A percentile compares a stretch with the other conserved stretches of the same genome.
Evolutionary conservation across 805 yeast genomes (phyloP).

Genomic region (Teunomyces kruisii): DNA sequence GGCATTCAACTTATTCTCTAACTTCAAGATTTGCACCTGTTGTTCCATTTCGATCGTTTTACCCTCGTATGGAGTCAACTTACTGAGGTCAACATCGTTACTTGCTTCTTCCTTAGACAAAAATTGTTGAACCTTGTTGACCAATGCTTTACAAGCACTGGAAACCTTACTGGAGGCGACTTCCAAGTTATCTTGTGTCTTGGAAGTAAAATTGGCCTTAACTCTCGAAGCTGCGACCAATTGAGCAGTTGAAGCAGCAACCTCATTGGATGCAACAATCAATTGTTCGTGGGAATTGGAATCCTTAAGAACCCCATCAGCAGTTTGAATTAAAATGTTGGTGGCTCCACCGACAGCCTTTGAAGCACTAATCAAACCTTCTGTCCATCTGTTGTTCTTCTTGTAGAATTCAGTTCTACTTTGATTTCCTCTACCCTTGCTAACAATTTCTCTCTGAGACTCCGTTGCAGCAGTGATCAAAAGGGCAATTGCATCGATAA

Average conservation of each 20-base stretch:
- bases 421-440: constrained; percentile 63
- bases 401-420: constrained; percentile 75
- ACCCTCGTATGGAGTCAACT: constrained; percentile 72
- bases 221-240: constrained; percentile 89
- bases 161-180: constrained; percentile 66
- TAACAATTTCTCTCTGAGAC: constrained; percentile 78
- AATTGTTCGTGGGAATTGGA: constrained; percentile 75
- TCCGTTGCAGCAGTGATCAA: constrained; percentile 75
- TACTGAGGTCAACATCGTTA: constrained; percentile 60
- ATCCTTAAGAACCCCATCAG: constrained; percentile 73
- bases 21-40: constrained; percentile 82
- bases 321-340: constrained; percentile 75
- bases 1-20: constrained; percentile 67
- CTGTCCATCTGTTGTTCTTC: constrained; percentile 90
- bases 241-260: constrained; percentile 90
- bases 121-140: constrained; percentile 64
- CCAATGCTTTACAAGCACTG: constrained; percentile 72
- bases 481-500: constrained; percentile 72
- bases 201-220: constrained; percentile 73
- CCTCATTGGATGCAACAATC: constrained; percentile 88
- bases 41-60: constrained; percentile 89
- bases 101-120: constrained; percentile 38
- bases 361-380: constrained; percentile 88
- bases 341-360: constrained; percentile 84
- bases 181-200: constrained; percentile 74